Evolutionary conservation across 2,329 filamentous ascomycete species (phyloP), one percentile per base, ranked within the genome.

Genomic region (Sordariomycetes sp.): DNA sequence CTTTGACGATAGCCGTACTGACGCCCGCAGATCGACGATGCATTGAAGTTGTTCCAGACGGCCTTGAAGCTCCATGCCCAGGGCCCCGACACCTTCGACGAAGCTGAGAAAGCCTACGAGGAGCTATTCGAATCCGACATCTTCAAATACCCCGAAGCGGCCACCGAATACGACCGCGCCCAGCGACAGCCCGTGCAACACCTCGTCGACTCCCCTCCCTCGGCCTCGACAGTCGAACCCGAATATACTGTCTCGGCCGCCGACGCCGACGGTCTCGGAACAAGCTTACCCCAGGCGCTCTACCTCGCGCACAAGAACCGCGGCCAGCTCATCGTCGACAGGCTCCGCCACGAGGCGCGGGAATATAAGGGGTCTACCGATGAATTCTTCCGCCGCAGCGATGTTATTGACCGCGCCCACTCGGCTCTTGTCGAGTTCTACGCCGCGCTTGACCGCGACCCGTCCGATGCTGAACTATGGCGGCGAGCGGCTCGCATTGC

Each of bases 271-370:
- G 85, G 82, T 32, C 83, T 84, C 2, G 89, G 86, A 17, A 94
- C 87, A 66, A 92, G 86, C 54, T 74, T 97, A 10, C 86, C 89
- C 0, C 91, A 96, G 66, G 90, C 95, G 12, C 78, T 97, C 22
- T 96, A 96, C 65, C 79, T 99, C 8, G 88, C 92, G 1, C 90
- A 95, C 75, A 99, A 97, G 70, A 99, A 97, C 64, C 85, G 92
- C 71, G 94, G 90, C 50, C 89, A 97, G 66, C 96, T 95, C 66
- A 76, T 86, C 59, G 76, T 99, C n/a, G 92, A 99, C 67, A 75
- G 73, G 59, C 81, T 86, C 62, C 84, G 77, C 63, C 73, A 81
- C 68, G 76, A 72, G 53, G 68, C 73, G 12, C 72, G 72, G 34
- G 60, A 63, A 2, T 59, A 64, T 10, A 60, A 62, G 6, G 59